A percentile compares a stretch with the other conserved stretches of the same genome.
These are phyloP conservation scores for Teunomyces cretensis DNA, from an alignment of 805 yeast genomes.

Conservation along the genomic window DNA sequence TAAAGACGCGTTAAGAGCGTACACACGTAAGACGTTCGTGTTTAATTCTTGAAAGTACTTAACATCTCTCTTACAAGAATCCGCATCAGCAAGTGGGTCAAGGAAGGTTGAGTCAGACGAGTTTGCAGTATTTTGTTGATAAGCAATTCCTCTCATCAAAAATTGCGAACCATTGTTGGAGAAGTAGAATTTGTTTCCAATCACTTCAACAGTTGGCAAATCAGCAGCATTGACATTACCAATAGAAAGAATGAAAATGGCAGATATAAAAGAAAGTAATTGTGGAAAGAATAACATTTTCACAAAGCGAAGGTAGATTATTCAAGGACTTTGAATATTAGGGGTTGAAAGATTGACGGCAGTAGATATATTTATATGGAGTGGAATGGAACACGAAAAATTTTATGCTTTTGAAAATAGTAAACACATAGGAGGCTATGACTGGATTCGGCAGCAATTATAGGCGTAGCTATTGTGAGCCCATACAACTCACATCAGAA, in stretches of 20 bases:
- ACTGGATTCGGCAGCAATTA: background rate
- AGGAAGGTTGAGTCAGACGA: slow-evolving; percentile 19
- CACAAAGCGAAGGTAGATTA: background rate
- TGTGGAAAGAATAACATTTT: slow-evolving; percentile 5
- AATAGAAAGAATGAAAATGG: slow-evolving; percentile 5
- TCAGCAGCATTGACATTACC: slow-evolving; percentile 10
- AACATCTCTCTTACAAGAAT: slow-evolving; percentile 44
- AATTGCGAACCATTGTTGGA: slow-evolving; percentile 45
- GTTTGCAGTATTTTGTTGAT: slow-evolving; percentile 41
- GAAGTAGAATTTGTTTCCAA: slow-evolving; percentile 44
- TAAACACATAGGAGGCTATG: slow-evolving; percentile 5
- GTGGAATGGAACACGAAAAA: slow-evolving; percentile 4
- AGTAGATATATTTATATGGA: background rate
- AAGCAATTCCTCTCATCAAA: slow-evolving; percentile 44
- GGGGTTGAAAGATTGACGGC: background rate
- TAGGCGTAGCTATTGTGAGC: slow-evolving; percentile 2
- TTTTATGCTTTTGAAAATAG: background rate
- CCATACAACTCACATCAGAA: background rate
- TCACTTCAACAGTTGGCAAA: slow-evolving; percentile 36
- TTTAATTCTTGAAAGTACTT: slow-evolving; percentile 35
- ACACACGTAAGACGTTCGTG: slow-evolving; percentile 45
- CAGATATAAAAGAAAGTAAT: slow-evolving; percentile 8
- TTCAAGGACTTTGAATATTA: background rate
- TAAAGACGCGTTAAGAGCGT: slow-evolving; percentile 38
- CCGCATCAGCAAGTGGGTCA: slow-evolving; percentile 44